phyloP scores from a whole-genome alignment of 371 early-diverging fungal species.

The Blakeslea trispora region DNA sequence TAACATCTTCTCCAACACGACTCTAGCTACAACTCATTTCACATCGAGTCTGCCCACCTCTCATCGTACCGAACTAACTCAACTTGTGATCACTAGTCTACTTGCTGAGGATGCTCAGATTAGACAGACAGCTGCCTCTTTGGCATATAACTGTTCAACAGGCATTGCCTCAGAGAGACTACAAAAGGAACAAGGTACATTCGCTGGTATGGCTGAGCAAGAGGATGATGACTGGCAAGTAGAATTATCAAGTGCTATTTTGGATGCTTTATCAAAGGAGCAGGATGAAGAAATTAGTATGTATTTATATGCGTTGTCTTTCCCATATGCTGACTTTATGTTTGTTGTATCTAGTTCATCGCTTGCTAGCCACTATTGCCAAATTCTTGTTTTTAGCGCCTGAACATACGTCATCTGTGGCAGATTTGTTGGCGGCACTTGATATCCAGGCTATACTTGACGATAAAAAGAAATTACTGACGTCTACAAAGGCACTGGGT shows the following conservation, averaged over 20 bases:
- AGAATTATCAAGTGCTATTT: conserved; percentile 65
- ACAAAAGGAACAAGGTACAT: conserved; percentile 42
- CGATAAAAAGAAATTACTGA: conserved; percentile 31
- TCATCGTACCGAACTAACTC: conserved; percentile 57
- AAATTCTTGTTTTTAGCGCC: conserved; percentile 49
- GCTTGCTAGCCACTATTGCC: conserved; percentile 41
- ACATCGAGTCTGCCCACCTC: conserved; percentile 51
- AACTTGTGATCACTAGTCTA: conserved; percentile 60
- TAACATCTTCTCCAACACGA: conserved; percentile 57
- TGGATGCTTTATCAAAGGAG: conserved; percentile 62
- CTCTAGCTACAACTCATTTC: conserved; percentile 48
- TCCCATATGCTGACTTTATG: not conserved
- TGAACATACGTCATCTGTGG: conserved; percentile 27
- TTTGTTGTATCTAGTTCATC: conserved; percentile 31
- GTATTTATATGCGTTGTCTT: too few species aligned
- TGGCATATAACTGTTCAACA: conserved; percentile 68
- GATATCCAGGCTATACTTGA: conserved; percentile 33
- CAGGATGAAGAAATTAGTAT: conserved; percentile 48
- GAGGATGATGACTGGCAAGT: conserved; percentile 72
- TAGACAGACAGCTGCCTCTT: conserved; percentile 65
- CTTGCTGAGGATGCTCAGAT: conserved; percentile 57
- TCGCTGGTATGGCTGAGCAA: conserved; percentile 41
- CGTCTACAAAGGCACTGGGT: conserved; percentile 22
- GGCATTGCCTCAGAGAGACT: conserved; percentile 48
- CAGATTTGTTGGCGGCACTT: conserved; percentile 35